phyloP scores from a whole-genome alignment of 2,329 filamentous ascomycete species.

The Colletotrichum filicis region DNA sequence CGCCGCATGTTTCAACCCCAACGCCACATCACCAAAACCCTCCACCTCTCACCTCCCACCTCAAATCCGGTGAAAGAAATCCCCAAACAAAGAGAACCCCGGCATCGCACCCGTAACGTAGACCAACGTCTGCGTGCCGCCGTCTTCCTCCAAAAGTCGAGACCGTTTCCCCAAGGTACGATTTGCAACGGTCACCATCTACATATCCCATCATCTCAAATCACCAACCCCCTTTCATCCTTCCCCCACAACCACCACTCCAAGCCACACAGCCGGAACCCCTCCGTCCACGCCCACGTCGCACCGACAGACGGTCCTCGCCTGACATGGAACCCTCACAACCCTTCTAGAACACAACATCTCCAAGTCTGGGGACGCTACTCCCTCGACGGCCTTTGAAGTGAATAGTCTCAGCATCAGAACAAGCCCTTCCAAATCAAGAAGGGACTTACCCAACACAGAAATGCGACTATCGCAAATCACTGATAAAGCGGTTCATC shows the following conservation, averaged over 20 bases:
- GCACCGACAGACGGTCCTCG: background rate
- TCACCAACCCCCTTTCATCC: background rate
- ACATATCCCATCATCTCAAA: no score
- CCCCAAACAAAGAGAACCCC: no score
- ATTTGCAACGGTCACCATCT: background rate
- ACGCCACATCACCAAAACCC: background rate
- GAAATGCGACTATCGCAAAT: background rate
- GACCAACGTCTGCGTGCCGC: background rate
- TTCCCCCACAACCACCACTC: no score
- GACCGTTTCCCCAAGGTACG: background rate
- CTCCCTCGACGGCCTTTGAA: no score
- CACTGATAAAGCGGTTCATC: no score
- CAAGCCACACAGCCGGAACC: no score
- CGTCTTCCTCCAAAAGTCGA: background rate
- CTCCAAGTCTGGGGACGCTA: background rate
- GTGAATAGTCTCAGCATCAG: no score
- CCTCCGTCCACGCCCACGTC: no score
- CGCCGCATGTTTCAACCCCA: background rate
- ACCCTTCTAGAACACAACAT: background rate
- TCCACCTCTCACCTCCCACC: background rate
- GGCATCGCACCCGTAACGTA: no score
- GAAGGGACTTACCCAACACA: no score
- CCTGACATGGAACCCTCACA: background rate
- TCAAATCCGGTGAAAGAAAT: background rate
- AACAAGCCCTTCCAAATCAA: background rate